These are phyloP conservation scores for Leavenworthia alabamica DNA, from an alignment of 345 rosid species.

Conservation along the genomic window DNA sequence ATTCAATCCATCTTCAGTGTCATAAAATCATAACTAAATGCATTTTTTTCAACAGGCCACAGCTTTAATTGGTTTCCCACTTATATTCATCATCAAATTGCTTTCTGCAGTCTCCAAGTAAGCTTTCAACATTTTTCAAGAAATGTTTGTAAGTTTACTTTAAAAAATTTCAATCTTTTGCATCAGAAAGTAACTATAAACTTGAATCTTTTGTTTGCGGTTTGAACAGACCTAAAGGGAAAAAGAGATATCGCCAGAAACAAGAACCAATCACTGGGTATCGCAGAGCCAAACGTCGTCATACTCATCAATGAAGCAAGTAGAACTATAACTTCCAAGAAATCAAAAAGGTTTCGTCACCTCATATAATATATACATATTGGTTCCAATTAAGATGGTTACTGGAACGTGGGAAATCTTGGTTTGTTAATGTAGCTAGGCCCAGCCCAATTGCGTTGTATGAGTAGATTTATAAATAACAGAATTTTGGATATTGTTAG, in stretches of 20 bases:
- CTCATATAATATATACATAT: not conserved
- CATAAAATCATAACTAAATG: not conserved
- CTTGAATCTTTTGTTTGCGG: not conserved
- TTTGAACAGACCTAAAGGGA: constrained; percentile 16
- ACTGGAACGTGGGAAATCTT: not conserved
- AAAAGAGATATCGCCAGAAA: constrained; percentile 4
- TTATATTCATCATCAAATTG: constrained; percentile 34
- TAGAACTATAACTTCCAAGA: not conserved
- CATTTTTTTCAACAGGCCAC: constrained; percentile 28
- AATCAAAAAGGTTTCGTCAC: constrained; percentile 13
- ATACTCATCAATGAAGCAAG: constrained; percentile 5
- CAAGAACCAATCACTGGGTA: constrained; percentile 9
- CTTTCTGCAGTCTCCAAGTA: constrained; percentile 39
- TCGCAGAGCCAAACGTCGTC: constrained; percentile 31
- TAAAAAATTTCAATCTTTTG: not conserved
- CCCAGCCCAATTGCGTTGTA: constrained; percentile 4
- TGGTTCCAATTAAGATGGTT: not conserved
- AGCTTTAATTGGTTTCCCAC: constrained; percentile 33
- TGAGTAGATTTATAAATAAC: not conserved
- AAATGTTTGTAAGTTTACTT: not conserved
- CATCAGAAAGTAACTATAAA: not conserved
- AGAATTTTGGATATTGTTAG: no score
- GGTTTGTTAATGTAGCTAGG: not conserved
- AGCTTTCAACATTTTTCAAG: constrained; percentile 12
- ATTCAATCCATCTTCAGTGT: not conserved